Evolutionary conservation across 768 basidiomycete species (phyloP), one percentile per base, ranked within the genome.

Genomic region (Xanthoconium stramineum): DNA sequence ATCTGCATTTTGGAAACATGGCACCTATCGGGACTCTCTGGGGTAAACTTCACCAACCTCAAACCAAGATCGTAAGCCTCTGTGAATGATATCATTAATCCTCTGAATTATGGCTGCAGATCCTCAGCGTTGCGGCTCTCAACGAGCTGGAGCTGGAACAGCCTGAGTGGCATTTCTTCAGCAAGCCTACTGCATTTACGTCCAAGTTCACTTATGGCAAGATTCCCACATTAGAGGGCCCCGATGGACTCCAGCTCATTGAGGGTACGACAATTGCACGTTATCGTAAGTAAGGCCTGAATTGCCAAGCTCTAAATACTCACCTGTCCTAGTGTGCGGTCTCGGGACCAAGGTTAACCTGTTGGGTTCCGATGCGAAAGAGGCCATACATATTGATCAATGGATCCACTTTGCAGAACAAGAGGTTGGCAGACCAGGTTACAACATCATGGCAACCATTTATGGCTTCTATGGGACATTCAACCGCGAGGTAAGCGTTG

Each of bases 201-300:
- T 24, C 24, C 24, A 24, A 24, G 24, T 66, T 65, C n/a, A 47
- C 57, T 6, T 55, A 59, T 15, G 63, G 58, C 0, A 66, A 66
- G 42, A 50, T 65, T 9, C 63, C 61, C 10, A 39, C 61, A 6
- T 66, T 66, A 36, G 61, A 66, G 37, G 48, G 35, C 11, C 12
- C 24, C 3, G 56, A 65, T 29, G 64, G 61, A 42, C 65, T 58
- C 33, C 24, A 24, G 4, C 24, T 24, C 24, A 24, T 24, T 24
- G 24, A 66, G 42, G 61, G 63, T 3, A 5, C 50, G 2, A 12
- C 56, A 8, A 66, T 66, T 14, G 61, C 61, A 2, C 64, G 54
- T 37, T 63, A 66, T 20, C 14, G 65, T 61, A 46, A 48, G 58
- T 58, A 32, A 5, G 6, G 39, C 24, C 13, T 32, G 11, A 44